Evolutionary conservation across 345 rosid genomes (phyloP).

Genomic region (Anacardium occidentale): DNA sequence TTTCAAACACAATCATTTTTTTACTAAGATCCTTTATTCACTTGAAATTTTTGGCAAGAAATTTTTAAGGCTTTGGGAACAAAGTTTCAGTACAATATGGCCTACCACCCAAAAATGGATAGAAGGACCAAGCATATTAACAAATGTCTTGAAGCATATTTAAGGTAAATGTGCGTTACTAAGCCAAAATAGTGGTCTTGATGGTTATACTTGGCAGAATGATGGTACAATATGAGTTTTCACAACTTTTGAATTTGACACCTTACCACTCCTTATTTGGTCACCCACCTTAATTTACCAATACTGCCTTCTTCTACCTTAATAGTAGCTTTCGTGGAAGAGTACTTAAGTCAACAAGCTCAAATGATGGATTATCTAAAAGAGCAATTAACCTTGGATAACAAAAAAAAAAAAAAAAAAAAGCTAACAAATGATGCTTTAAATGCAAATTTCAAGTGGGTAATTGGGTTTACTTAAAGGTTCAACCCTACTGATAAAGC

Average conservation of each 20-base stretch:
- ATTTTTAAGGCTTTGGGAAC: neutral
- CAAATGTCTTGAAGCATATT: neutral
- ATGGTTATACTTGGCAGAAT: neutral
- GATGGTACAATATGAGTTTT: neutral
- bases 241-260: too few relatives aligned
- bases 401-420: neutral
- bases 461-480: neutral
- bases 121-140: neutral
- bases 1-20: too few relatives aligned
- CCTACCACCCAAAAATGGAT: neutral
- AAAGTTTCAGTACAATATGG: neutral
- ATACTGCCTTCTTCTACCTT: too few relatives aligned
- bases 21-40: neutral
- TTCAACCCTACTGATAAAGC: too few relatives aligned
- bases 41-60: neutral
- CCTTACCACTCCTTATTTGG: too few relatives aligned
- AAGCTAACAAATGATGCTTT: too few relatives aligned
- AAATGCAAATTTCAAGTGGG: neutral
- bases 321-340: too few relatives aligned
- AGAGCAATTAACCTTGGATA: neutral
- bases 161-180: neutral
- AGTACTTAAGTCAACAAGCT: too few relatives aligned
- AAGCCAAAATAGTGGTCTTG: neutral
- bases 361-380: neutral
- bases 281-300: too few relatives aligned